Conservation (phyloP, 2,329 filamentous ascomycete genomes). For the Beauveria pseudobassiana region DNA sequence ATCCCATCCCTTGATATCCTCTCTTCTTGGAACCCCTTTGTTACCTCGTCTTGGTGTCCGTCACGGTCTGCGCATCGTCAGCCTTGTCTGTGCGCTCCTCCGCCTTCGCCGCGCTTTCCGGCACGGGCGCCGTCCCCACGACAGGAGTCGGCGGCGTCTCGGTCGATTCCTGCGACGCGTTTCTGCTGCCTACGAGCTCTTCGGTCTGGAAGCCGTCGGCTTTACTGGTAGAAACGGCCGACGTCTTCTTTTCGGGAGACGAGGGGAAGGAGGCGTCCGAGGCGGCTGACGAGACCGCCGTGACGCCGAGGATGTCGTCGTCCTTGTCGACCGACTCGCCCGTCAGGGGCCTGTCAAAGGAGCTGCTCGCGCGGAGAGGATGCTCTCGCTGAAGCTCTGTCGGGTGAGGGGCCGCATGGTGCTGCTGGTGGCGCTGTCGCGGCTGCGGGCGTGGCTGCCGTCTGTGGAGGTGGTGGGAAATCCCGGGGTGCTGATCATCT, state of each 20-base stretch:
- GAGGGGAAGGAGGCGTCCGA: background rate
- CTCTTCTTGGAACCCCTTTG: too few species aligned
- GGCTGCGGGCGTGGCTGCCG: constrained; percentile 15
- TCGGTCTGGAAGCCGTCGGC: constrained; percentile 9
- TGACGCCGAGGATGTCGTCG: constrained; percentile 3
- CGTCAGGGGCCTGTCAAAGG: constrained; percentile 15
- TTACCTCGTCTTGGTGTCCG: too few species aligned
- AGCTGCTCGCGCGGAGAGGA: constrained; percentile 33
- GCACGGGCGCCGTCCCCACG: background rate
- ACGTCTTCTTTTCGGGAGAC: constrained; percentile 13
- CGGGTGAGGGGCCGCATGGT: constrained; percentile 28
- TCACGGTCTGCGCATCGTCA: too few species aligned
- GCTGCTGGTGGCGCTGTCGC: constrained; percentile 7
- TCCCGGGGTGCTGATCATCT: constrained; percentile 25
- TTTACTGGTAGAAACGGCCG: background rate
- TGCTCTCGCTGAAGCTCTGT: constrained; percentile 37
- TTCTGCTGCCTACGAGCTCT: background rate
- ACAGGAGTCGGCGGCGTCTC: background rate
- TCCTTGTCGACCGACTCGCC: constrained; percentile 10
- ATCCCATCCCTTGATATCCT: background rate
- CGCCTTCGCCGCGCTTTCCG: background rate
- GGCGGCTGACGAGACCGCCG: constrained; percentile 3
- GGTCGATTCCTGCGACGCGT: background rate
- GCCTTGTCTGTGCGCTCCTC: background rate
- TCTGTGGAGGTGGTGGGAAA: constrained; percentile 23